phyloP scores from a whole-genome alignment of 306 rosid species.

The Vicia faba region DNA sequence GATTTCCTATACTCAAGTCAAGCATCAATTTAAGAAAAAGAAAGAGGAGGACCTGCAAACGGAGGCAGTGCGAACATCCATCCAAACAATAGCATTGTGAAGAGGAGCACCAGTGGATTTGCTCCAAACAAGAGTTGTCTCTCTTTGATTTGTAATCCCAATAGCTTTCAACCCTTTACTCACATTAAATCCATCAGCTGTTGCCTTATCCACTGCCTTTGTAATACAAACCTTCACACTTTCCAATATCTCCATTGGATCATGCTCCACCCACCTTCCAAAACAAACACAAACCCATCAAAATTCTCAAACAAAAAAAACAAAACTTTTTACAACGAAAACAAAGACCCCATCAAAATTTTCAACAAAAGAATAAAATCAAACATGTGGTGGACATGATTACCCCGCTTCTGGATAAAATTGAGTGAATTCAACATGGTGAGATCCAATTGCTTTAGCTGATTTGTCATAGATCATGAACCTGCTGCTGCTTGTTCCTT shows the following conservation, averaged over 20 bases:
- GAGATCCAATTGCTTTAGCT: constrained; percentile 57
- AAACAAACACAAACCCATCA: not conserved
- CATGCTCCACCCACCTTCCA: constrained; percentile 91
- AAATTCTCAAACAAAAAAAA: not conserved
- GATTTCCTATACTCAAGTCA: not conserved
- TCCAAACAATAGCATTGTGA: constrained; percentile 88
- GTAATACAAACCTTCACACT: constrained; percentile 69
- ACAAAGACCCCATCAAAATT: not conserved
- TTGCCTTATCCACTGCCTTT: constrained; percentile 81
- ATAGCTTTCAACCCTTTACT: constrained; percentile 71
- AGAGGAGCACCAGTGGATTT: constrained; percentile 89
- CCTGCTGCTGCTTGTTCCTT: constrained; percentile 88
- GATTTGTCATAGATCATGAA: constrained; percentile 68
- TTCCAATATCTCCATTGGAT: constrained; percentile 86
- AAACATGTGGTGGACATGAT: not conserved
- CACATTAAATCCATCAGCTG: constrained; percentile 77
- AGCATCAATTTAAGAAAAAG: not conserved
- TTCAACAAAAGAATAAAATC: not conserved
- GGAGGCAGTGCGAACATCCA: constrained; percentile 83
- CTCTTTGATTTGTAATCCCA: constrained; percentile 94
- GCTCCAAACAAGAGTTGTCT: constrained; percentile 91
- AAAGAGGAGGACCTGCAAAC: constrained; percentile 65
- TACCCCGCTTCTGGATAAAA: constrained; percentile 85
- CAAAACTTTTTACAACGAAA: constrained; percentile 2
- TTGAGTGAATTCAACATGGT: constrained; percentile 93